Base-by-base conservation (phyloP, 306 rosid genomes). In the Fragaria vesca region DNA sequence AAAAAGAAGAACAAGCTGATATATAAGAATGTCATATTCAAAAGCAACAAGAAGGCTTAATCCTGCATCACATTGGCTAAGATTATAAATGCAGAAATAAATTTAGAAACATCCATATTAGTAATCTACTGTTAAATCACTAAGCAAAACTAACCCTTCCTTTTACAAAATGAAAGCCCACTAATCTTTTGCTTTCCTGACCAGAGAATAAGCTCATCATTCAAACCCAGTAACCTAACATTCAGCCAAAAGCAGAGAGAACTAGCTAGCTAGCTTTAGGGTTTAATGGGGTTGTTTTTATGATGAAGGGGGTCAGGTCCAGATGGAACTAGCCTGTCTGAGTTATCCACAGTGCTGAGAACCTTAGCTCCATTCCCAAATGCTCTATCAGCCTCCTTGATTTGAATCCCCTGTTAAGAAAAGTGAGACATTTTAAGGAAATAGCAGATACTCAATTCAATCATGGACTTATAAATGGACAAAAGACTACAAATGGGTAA, bases 301-400 rank as follows among this genome's bases (percentile, higher is more conserved):
- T 81, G 63, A 51, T 89, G 96, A 73, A 90, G 96, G 68, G 92
- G 96, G 60, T 92, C 88, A 61, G 95, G 90, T 81, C 91, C 97
- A 3, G 93, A 81, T 38, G 90, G 93, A 30, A 92, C 90, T 82
- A 73, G 38, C 85, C 96, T 90, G 47, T 85, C 91, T 2, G 92
- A 88, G 60, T 80, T 87, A 82, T 80, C 89, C 61, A 81, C 83
- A n/a, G 38, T 71, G 13, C 1, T 32, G 55, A 79, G 57, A 72
- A 10, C 75, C 43, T 48, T 63, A 82, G 16, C 81, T 69, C 76
- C 85, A 55, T 88, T 82, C 61, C 67, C 55, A 75, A 69, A 69
- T 63, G 47, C 71, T 43, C 26, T 5, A 6, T 42, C 67, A 38
- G 67, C 52, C 52, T 73, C 38, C 52, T 73, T 20, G 57, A 74